Evolutionary conservation across 495 filamentous ascomycete species (phyloP).

Genomic region (Talaromyces nanjingensis): DNA sequence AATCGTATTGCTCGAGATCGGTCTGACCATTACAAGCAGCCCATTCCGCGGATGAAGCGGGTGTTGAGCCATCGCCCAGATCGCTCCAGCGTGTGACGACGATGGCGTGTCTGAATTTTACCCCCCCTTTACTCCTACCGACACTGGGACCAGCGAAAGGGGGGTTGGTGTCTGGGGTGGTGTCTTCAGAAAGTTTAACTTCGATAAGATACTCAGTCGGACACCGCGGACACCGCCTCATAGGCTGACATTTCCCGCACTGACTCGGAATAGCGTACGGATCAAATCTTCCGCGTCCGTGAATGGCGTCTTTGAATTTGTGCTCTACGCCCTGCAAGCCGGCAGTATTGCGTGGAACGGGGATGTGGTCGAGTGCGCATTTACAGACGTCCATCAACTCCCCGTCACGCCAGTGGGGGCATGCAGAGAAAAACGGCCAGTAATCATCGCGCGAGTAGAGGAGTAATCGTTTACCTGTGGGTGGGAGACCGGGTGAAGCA

Average conservation of each 20-base stretch:
- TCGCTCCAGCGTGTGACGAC: slow-evolving; percentile 56
- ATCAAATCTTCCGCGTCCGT: slow-evolving; percentile 24
- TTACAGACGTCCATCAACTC: slow-evolving; percentile 50
- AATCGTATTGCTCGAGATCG: slow-evolving; percentile 38
- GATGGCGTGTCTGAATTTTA: slow-evolving; percentile 47
- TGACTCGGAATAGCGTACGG: slow-evolving; percentile 39
- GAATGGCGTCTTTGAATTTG: slow-evolving; percentile 29
- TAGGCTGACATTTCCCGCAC: slow-evolving; percentile 48
- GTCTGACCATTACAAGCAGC: slow-evolving; percentile 30
- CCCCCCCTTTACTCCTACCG: too few species aligned
- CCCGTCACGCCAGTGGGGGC: slow-evolving; percentile 54
- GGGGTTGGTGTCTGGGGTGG: neutral
- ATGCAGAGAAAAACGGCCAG: slow-evolving; percentile 51
- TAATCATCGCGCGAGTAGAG: slow-evolving; percentile 53
- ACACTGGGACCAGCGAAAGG: too few species aligned
- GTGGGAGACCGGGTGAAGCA: slow-evolving; percentile 34
- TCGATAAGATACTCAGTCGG: slow-evolving; percentile 55
- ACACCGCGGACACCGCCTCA: slow-evolving; percentile 52
- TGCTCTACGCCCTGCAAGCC: slow-evolving; percentile 34
- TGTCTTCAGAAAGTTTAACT: slow-evolving; percentile 46
- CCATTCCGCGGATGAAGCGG: slow-evolving; percentile 37
- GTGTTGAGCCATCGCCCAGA: slow-evolving; percentile 44
- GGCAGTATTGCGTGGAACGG: slow-evolving; percentile 28
- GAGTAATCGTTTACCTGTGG: slow-evolving; percentile 39
- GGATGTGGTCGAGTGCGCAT: slow-evolving; percentile 52